phyloP scores from a whole-genome alignment of 2,329 filamentous ascomycete species.

The Colletotrichum theobromicola region DNA sequence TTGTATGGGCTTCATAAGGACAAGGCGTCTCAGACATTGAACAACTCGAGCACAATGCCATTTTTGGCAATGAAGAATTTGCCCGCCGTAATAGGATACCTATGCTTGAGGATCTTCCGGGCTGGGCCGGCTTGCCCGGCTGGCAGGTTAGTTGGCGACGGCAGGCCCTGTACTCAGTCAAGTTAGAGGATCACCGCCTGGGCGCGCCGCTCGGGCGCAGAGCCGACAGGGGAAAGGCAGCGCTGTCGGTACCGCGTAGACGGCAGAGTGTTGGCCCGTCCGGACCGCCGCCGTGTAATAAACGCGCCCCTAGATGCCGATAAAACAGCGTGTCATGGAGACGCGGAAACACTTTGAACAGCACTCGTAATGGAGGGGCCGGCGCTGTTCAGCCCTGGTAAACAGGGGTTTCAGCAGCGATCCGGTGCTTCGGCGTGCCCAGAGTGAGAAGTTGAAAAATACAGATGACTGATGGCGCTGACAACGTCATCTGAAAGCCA shows the following conservation, averaged over 20 bases:
- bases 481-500: background rate
- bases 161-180: background rate
- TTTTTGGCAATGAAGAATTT: background rate
- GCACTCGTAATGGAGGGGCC: slow-evolving; percentile 4
- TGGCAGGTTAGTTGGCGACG: background rate
- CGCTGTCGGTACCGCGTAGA: background rate
- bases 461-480: background rate
- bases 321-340: background rate
- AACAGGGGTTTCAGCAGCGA: background rate
- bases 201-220: background rate
- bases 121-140: background rate
- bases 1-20: background rate
- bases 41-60: background rate
- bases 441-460: background rate
- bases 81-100: background rate
- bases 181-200: slow-evolving; percentile 1
- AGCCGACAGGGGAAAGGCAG: background rate
- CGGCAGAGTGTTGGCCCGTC: background rate
- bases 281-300: background rate
- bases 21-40: background rate
- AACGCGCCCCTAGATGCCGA: background rate
- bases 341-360: background rate
- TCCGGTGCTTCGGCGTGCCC: background rate
- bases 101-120: background rate
- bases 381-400: background rate